phyloP scores from a whole-genome alignment of 139 green algal species.

The Coelastrella sp. region DNA sequence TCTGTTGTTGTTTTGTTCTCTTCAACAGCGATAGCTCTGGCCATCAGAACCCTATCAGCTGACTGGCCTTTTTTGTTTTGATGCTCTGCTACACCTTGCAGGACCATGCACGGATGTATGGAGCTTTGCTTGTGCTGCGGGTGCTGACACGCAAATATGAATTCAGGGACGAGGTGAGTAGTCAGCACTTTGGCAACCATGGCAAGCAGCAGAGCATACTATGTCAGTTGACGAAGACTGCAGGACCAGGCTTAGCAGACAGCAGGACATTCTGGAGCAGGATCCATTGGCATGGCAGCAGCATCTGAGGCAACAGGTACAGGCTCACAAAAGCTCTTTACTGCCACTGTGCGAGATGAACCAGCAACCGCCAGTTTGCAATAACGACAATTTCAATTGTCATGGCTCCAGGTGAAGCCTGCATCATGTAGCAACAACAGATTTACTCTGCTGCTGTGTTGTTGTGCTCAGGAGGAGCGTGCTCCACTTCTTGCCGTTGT shows the following conservation, averaged over 20 bases:
- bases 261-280: neutral
- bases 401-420: constrained; percentile 54
- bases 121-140: constrained; percentile 84
- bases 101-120: constrained; percentile 84
- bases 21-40: too few relatives aligned
- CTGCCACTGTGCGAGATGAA: neutral
- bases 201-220: neutral
- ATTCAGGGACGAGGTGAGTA: constrained; percentile 84
- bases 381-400: neutral
- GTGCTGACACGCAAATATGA: constrained; percentile 96
- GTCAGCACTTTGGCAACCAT: neutral
- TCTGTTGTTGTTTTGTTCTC: neutral
- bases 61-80: neutral
- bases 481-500: constrained; percentile 59
- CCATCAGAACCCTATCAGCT: neutral
- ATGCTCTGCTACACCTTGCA: constrained; percentile 38
- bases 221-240: too few relatives aligned
- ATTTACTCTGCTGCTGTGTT: neutral
- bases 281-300: neutral
- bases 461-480: constrained; percentile 55
- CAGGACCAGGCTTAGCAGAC: neutral
- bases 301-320: neutral
- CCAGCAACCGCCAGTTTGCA: neutral
- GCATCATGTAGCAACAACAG: neutral
- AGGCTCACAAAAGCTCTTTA: neutral